Conservation (phyloP, 129 eudicot genomes). For the Helianthus annuus region DNA sequence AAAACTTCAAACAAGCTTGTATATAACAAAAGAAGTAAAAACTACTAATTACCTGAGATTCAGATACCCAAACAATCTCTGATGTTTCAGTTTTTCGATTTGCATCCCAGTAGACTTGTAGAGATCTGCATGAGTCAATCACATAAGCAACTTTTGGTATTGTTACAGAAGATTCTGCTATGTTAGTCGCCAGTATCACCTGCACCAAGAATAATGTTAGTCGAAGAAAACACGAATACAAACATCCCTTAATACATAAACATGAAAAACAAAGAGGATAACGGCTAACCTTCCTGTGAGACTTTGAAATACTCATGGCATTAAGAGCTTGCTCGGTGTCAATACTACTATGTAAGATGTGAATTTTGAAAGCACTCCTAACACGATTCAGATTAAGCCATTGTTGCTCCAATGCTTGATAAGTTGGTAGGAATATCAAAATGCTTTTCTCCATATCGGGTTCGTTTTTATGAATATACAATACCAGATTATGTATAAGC, state of each 20-base stretch:
- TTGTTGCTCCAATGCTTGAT: slow-evolving; percentile 78
- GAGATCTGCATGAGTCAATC: slow-evolving; percentile 92
- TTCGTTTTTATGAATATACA: slow-evolving; percentile 83
- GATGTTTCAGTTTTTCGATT: slow-evolving; percentile 62
- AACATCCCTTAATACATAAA: neutral
- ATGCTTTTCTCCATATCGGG: slow-evolving; percentile 91
- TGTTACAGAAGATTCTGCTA: slow-evolving; percentile 97
- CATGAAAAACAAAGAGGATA: slow-evolving; percentile 23
- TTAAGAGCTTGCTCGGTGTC: slow-evolving; percentile 90
- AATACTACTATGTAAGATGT: slow-evolving; percentile 88
- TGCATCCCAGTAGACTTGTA: slow-evolving; percentile 92
- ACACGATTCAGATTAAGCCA: slow-evolving; percentile 70
- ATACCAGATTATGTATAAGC: slow-evolving; percentile 79
- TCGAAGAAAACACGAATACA: slow-evolving; percentile 4
- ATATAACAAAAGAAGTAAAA: neutral
- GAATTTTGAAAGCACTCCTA: slow-evolving; percentile 61
- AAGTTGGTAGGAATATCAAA: slow-evolving; percentile 92
- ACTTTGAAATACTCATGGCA: slow-evolving; percentile 81
- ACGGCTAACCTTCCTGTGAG: slow-evolving; percentile 89
- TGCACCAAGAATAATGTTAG: slow-evolving; percentile 34
- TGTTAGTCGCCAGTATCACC: slow-evolving; percentile 95
- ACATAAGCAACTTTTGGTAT: slow-evolving; percentile 93
- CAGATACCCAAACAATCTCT: slow-evolving; percentile 87
- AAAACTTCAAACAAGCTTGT: slow-evolving; percentile 4
- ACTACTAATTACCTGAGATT: slow-evolving; percentile 68